These are phyloP conservation scores for Metschnikowia santaceciliae DNA, from an alignment of 805 yeast species.

Conservation along the genomic window DNA sequence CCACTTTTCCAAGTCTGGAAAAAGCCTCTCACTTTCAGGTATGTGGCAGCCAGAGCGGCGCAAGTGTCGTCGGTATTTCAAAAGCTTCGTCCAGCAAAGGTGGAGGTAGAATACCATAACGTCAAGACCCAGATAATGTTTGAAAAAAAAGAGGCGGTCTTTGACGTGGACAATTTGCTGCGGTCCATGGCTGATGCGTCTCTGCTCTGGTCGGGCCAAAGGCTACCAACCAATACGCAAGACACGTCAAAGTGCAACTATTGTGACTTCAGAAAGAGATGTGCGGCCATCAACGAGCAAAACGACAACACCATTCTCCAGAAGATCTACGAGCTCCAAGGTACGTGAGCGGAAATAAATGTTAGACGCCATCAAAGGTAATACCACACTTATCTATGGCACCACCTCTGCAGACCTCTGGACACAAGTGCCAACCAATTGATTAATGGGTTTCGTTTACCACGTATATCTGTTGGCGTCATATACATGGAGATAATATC, in stretches of 20 bases:
- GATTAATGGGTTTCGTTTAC: slow-evolving; percentile 41
- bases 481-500: slow-evolving; percentile 37
- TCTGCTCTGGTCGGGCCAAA: slow-evolving; percentile 56
- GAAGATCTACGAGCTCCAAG: slow-evolving; percentile 10
- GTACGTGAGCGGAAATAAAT: slow-evolving; percentile 8
- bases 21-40: slow-evolving; percentile 51
- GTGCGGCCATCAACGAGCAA: slow-evolving; percentile 15
- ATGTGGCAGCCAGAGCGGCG: slow-evolving; percentile 52
- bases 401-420: slow-evolving; percentile 23
- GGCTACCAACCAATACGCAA: slow-evolving; percentile 44
- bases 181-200: slow-evolving; percentile 31
- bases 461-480: slow-evolving; percentile 32
- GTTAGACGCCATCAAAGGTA: slow-evolving; percentile 22
- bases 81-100: slow-evolving; percentile 32
- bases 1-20: slow-evolving; percentile 44
- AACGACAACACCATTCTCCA: slow-evolving; percentile 3
- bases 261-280: slow-evolving; percentile 47
- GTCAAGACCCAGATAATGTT: slow-evolving; percentile 33
- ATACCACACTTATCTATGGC: slow-evolving; percentile 22
- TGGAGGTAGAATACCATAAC: slow-evolving; percentile 53
- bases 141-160: slow-evolving; percentile 36
- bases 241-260: slow-evolving; percentile 44
- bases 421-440: slow-evolving; percentile 18
- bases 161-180: slow-evolving; percentile 28
- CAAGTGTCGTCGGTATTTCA: slow-evolving; percentile 40